Percentiles rank a stretch among this genome's conserved stretches.
These are phyloP conservation scores for Stachybotrys chartarum DNA, from an alignment of 2,329 filamentous ascomycete genomes.

Conservation along the genomic window DNA sequence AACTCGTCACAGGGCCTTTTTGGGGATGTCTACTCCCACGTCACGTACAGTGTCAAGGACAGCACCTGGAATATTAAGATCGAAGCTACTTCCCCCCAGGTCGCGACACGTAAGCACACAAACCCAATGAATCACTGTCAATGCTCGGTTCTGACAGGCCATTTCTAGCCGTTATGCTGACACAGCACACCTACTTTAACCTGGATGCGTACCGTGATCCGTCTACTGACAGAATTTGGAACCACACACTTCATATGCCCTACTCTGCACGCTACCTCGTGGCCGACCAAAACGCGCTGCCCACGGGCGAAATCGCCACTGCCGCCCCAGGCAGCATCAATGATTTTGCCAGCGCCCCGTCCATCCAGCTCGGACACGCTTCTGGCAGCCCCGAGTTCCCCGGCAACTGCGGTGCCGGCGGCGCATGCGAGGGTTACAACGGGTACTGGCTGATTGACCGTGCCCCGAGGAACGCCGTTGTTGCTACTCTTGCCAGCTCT, in stretches of 20 bases:
- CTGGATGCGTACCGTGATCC: slow-evolving; percentile 57
- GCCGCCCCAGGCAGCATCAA: slow-evolving; percentile 51
- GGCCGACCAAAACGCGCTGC: slow-evolving; percentile 48
- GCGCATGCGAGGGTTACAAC: slow-evolving; percentile 67
- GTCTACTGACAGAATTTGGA: slow-evolving; percentile 45
- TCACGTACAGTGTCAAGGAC: slow-evolving; percentile 54
- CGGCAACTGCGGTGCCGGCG: slow-evolving; percentile 56
- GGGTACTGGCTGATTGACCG: slow-evolving; percentile 44
- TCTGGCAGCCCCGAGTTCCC: slow-evolving; percentile 44
- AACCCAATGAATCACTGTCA: too few species aligned
- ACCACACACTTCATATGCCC: slow-evolving; percentile 56
- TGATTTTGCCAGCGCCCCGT: slow-evolving; percentile 57
- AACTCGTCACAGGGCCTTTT: slow-evolving; percentile 54
- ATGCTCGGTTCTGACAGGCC: background rate
- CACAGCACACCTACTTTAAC: slow-evolving; percentile 63
- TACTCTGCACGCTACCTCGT: slow-evolving; percentile 53
- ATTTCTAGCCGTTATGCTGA: slow-evolving; percentile 49
- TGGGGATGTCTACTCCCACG: slow-evolving; percentile 51
- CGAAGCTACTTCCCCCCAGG: slow-evolving; percentile 46
- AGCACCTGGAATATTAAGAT: slow-evolving; percentile 54
- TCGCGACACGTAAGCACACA: slow-evolving; percentile 29
- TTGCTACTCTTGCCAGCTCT: slow-evolving; percentile 51
- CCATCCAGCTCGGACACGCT: slow-evolving; percentile 54
- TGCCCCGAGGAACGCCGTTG: slow-evolving; percentile 27
- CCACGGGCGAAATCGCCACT: slow-evolving; percentile 53